phyloP scores from a whole-genome alignment of 2,329 filamentous ascomycete species.

The Pseudopyrenochaeta lycopersici region DNA sequence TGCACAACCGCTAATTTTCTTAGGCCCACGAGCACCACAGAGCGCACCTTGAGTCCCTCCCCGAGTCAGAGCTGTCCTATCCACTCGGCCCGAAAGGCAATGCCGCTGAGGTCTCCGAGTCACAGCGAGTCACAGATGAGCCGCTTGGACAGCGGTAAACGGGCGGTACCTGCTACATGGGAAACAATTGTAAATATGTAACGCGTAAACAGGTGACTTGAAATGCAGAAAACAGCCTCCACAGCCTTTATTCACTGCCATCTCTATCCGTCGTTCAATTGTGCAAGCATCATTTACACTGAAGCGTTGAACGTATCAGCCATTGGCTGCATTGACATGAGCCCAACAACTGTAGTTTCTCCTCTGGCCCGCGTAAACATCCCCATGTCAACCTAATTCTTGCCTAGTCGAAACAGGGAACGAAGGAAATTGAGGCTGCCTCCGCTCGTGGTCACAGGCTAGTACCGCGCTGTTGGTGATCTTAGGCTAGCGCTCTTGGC shows the following conservation, averaged over 20 bases:
- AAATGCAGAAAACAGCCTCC: background rate
- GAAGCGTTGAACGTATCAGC: no score
- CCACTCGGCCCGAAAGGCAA: constrained; percentile 73
- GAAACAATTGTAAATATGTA: constrained; percentile 38
- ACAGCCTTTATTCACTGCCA: background rate
- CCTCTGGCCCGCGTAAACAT: no score
- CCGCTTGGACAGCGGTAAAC: constrained; percentile 68
- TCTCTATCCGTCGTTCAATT: no score
- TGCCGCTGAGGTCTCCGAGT: constrained; percentile 66
- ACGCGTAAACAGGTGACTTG: constrained; percentile 10
- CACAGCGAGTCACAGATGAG: constrained; percentile 67
- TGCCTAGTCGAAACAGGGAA: no score
- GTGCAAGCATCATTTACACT: no score
- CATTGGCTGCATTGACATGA: no score
- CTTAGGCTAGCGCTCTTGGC: no score
- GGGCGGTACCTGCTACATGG: background rate
- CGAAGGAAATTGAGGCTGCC: no score
- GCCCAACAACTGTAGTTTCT: no score
- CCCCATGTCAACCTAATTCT: no score
- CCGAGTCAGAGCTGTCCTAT: constrained; percentile 79
- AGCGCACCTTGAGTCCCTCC: constrained; percentile 82
- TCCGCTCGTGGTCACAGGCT: no score
- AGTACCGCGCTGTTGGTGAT: no score
- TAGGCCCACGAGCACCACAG: constrained; percentile 92
- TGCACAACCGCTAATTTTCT: constrained; percentile 13